These are phyloP conservation scores for Beta vulgaris DNA, from an alignment of 148 eudicot species.

Conservation along the genomic window DNA sequence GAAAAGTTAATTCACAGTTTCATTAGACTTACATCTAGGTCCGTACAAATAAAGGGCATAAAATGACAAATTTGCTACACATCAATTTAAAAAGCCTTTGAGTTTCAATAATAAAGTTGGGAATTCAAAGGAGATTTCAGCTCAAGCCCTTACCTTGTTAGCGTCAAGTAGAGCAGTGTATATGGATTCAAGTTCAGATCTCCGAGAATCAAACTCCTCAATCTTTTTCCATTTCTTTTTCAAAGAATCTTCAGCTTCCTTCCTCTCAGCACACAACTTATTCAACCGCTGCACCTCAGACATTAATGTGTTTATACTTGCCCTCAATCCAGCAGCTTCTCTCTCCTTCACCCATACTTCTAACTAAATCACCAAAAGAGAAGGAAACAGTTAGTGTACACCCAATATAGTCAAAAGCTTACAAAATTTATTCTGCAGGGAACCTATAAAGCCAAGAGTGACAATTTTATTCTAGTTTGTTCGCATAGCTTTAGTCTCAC, in stretches of 20 bases:
- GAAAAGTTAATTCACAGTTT: background rate
- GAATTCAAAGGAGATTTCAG: background rate
- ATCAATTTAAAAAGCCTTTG: background rate
- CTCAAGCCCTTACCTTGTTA: conserved; percentile 58
- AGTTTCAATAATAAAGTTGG: background rate
- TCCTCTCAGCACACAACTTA: conserved; percentile 87
- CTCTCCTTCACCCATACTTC: conserved; percentile 98
- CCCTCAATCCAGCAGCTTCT: conserved; percentile 91
- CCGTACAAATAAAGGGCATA: background rate
- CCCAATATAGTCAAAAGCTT: background rate
- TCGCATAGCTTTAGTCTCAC: background rate
- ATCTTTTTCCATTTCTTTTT: conserved; percentile 96
- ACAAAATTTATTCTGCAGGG: background rate
- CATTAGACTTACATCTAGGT: background rate
- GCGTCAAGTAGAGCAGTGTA: conserved; percentile 77
- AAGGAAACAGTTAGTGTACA: conserved; percentile 12
- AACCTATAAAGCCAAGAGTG: background rate
- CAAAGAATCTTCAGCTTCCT: conserved; percentile 95
- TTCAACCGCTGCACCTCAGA: conserved; percentile 88
- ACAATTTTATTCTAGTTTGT: background rate
- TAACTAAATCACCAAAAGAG: conserved; percentile 47
- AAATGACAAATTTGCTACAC: background rate
- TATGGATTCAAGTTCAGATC: conserved; percentile 90
- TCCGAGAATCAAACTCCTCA: conserved; percentile 95
- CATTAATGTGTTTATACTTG: conserved; percentile 76